Evolutionary conservation across 2,329 filamentous ascomycete genomes (phyloP).

Genomic region (Thielaviopsis punctulata): DNA sequence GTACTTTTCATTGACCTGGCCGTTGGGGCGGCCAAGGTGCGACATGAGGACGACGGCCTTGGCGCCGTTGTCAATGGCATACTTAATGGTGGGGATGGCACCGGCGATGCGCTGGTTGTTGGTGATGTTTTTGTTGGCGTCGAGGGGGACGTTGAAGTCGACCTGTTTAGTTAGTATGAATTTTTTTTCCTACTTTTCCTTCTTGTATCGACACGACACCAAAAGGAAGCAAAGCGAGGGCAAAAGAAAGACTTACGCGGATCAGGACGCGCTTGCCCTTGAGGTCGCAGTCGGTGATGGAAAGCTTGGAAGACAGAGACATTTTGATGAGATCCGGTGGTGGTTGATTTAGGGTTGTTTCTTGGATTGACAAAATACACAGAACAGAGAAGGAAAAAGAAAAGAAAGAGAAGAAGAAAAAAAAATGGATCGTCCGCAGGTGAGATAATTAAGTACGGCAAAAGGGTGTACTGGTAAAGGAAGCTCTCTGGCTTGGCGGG

Average conservation of each 20-base stretch:
- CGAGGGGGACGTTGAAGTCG: slow-evolving; percentile 98
- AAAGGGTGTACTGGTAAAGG: no score
- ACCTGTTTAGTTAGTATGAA: slow-evolving; percentile 47
- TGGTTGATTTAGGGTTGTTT: neutral
- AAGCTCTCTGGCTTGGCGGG: no score
- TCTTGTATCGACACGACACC: neutral
- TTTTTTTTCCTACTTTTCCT: neutral
- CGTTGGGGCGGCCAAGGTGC: slow-evolving; percentile 89
- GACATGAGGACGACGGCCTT: slow-evolving; percentile 96
- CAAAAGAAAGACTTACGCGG: slow-evolving; percentile 50
- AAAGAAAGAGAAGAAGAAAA: neutral
- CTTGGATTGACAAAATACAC: slow-evolving; percentile 14
- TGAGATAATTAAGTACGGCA: no score
- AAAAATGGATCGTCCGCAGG: no score
- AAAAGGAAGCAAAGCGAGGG: neutral
- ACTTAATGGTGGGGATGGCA: slow-evolving; percentile 86
- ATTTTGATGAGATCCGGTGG: slow-evolving; percentile 35
- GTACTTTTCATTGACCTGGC: slow-evolving; percentile 81
- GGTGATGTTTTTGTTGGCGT: slow-evolving; percentile 81
- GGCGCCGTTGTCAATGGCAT: slow-evolving; percentile 76
- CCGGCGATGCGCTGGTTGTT: slow-evolving; percentile 98
- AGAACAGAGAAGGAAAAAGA: slow-evolving; percentile 14
- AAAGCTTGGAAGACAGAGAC: slow-evolving; percentile 98
- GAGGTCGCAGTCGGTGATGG: slow-evolving; percentile 88
- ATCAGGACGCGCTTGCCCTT: slow-evolving; percentile 98